These are phyloP conservation scores for Azolla pinnata DNA, from an alignment of 75 land plant genomes.

Conservation along the genomic window DNA sequence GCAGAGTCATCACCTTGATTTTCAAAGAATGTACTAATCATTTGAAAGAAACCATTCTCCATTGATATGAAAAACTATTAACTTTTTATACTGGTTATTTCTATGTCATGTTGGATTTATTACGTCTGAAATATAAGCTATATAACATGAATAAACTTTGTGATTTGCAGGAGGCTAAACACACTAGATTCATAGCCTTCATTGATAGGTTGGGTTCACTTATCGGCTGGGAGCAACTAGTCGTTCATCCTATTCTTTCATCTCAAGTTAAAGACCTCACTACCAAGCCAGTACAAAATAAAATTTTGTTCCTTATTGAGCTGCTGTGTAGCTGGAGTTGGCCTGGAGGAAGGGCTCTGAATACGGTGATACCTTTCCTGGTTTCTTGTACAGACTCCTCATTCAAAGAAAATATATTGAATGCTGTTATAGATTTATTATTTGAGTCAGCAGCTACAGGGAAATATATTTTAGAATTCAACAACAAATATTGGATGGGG, in stretches of 20 bases:
- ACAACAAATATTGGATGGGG: slow-evolving; percentile 19
- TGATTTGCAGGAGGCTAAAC: slow-evolving; percentile 35
- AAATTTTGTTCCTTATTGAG: slow-evolving; percentile 80
- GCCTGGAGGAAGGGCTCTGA: slow-evolving; percentile 56
- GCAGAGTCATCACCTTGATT: too few species aligned
- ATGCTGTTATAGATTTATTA: slow-evolving; percentile 44
- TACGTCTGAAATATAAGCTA: too few species aligned
- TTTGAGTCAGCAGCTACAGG: slow-evolving; percentile 17
- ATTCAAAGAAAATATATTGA: slow-evolving; percentile 18
- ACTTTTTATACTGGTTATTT: too few species aligned
- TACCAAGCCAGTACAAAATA: too few species aligned
- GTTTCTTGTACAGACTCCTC: slow-evolving; percentile 30
- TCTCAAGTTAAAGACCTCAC: too few species aligned
- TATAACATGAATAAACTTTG: too few species aligned
- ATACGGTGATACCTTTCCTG: slow-evolving; percentile 53
- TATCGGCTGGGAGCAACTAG: slow-evolving; percentile 44
- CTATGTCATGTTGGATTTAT: too few species aligned
- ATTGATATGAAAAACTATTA: too few species aligned
- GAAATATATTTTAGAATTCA: neutral
- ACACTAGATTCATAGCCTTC: slow-evolving; percentile 39
- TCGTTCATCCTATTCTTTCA: slow-evolving; percentile 33
- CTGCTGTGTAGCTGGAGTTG: slow-evolving; percentile 88
- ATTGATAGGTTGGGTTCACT: slow-evolving; percentile 44
- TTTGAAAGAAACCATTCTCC: too few species aligned
- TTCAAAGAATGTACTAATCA: too few species aligned